phyloP scores from a whole-genome alignment of 2,329 filamentous ascomycete genomes.

The Sclerotinia minor region DNA sequence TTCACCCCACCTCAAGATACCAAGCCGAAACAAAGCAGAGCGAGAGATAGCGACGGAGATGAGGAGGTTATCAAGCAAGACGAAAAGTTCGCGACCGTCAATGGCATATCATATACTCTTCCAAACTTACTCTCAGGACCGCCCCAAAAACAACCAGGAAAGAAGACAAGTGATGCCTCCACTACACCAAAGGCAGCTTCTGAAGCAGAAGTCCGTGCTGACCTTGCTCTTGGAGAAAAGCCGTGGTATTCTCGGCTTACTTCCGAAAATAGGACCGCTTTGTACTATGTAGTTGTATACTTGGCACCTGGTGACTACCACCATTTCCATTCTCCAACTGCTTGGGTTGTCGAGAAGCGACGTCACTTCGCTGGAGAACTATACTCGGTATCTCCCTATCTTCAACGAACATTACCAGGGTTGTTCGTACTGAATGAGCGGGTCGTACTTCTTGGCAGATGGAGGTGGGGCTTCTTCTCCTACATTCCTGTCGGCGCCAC shows the following conservation, averaged over 20 bases:
- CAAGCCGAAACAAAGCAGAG: conserved; percentile 35
- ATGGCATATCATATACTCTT: conserved; percentile 93
- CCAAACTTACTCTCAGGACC: conserved; percentile 82
- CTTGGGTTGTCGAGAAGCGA: conserved; percentile 91
- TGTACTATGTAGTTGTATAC: conserved; percentile 96
- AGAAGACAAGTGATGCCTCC: conserved; percentile 69
- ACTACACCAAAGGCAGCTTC: conserved; percentile 66
- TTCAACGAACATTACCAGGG: conserved; percentile 87
- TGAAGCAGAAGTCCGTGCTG: conserved; percentile 79
- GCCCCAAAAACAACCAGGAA: conserved; percentile 43
- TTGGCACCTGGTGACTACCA: conserved; percentile 97
- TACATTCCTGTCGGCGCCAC: conserved; percentile 95
- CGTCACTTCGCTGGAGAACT: conserved; percentile 98
- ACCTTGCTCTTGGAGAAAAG: conserved; percentile 71
- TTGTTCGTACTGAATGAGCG: conserved; percentile 97
- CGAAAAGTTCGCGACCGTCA: conserved; percentile 90
- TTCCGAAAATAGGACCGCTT: conserved; percentile 62
- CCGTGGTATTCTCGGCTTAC: conserved; percentile 72
- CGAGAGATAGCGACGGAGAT: conserved; percentile 41
- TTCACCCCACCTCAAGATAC: conserved; percentile 38
- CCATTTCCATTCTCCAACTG: conserved; percentile 91
- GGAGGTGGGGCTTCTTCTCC: conserved; percentile 97
- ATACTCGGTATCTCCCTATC: conserved; percentile 91
- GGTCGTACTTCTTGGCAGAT: conserved; percentile 87
- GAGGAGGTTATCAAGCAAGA: conserved; percentile 73